phyloP scores from a whole-genome alignment of 2,329 filamentous ascomycete species.

The Verticillium longisporum region DNA sequence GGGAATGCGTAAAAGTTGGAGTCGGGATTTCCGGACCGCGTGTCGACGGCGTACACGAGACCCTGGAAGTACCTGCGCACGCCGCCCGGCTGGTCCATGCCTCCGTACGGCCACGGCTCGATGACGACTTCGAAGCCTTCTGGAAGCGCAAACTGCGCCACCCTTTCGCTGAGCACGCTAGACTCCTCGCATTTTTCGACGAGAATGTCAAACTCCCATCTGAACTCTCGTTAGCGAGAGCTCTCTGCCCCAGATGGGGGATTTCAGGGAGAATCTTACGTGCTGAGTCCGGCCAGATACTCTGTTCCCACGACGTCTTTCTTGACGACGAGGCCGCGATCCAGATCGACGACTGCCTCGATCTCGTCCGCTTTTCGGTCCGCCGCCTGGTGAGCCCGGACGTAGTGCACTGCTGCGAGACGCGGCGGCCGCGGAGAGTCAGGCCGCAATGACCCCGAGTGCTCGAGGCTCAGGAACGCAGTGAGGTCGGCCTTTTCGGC shows the following conservation, averaged over 20 bases:
- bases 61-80: slow-evolving; percentile 22
- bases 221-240: slow-evolving; percentile 5
- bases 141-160: neutral
- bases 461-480: slow-evolving; percentile 27
- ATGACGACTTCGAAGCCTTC: slow-evolving; percentile 27
- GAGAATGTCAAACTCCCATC: slow-evolving; percentile 27
- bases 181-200: slow-evolving; percentile 20
- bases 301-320: slow-evolving; percentile 20
- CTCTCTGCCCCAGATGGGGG: no score
- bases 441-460: slow-evolving; percentile 13
- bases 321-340: slow-evolving; percentile 13
- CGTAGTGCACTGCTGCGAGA: slow-evolving; percentile 4
- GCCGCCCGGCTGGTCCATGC: slow-evolving; percentile 16
- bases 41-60: slow-evolving; percentile 23
- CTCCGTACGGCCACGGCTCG: slow-evolving; percentile 46
- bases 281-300: slow-evolving; percentile 20
- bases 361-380: slow-evolving; percentile 19
- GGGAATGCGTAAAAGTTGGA: slow-evolving; percentile 62
- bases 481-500: slow-evolving; percentile 32
- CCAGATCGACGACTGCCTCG: slow-evolving; percentile 26
- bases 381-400: slow-evolving; percentile 12
- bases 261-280: slow-evolving; percentile 14
- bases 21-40: slow-evolving; percentile 24
- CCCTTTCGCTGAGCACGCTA: slow-evolving; percentile 7
- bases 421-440: slow-evolving; percentile 12